Evolutionary conservation across 345 rosid species (phyloP), one percentile per base, ranked within the genome.

Genomic region (Noccaea bulbosa): DNA sequence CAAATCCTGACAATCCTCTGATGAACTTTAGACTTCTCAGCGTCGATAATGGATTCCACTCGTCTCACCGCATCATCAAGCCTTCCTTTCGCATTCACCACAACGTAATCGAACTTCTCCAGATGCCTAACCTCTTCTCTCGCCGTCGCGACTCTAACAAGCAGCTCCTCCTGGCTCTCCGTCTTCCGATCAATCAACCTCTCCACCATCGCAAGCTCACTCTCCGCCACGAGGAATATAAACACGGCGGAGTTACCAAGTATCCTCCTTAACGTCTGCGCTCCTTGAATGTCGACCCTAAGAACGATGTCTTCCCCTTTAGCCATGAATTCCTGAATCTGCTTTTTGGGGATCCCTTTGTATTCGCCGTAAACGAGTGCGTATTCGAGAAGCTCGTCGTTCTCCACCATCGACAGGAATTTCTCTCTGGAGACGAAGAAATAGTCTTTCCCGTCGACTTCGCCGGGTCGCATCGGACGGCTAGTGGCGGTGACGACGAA

Each of bases 211-310:
- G 85, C 84, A 46, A 84, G 38, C 82, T 91, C 97, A 15, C 88
- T 91, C 85, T 89, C 97, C 2, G 98, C 97, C 11, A 83, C 87
- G 45, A 93, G 45, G 59, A 86, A 93, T 35, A 91, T 71, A 74
- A 93, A 93, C 54, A 93, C 92, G 5, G 91, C 97, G 2, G 93
- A 86, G 55, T 79, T 68, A 51, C 92, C 94, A 35, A 93, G 77
- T 62, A 86, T 82, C 79, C 53, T 87, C 84, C 89, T 73, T 74
- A 91, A 45, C 0, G 96, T 91, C 73, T 80, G 67, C 8, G 96
- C 96, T 15, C 98, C 98, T 58, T 93, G 98, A 33, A 93, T 89
- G 40, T 91, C 98, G 3, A 93, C 98, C 75, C 97, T 84, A 83
- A 91, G 77, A 17, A 91, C 88, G 11, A 91, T 78, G 68, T 93